phyloP scores from a whole-genome alignment of 106 monocot genomes.

The Dioscorea zingiberensis region DNA sequence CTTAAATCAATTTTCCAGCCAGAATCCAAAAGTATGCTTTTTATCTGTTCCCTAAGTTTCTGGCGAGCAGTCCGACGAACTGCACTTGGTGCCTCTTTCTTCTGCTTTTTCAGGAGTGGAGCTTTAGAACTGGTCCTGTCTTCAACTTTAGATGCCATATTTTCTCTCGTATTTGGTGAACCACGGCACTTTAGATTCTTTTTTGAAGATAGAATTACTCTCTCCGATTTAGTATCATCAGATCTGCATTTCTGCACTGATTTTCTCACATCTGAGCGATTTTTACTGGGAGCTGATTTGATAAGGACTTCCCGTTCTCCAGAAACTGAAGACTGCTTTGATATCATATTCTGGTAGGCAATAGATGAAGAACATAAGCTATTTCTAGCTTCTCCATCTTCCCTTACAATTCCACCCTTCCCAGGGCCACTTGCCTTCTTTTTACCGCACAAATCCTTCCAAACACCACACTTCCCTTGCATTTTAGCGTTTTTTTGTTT shows the following conservation, averaged over 20 bases:
- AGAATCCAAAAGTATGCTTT: constrained; percentile 46
- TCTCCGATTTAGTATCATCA: constrained; percentile 1
- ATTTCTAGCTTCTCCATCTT: background rate
- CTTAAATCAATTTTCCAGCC: constrained; percentile 80
- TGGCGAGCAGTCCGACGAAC: constrained; percentile 31
- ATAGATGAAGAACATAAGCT: too few relatives aligned
- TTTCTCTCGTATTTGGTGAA: background rate
- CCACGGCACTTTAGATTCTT: background rate
- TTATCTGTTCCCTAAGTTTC: constrained; percentile 52
- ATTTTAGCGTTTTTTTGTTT: constrained; percentile 1
- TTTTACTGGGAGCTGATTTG: constrained; percentile 2
- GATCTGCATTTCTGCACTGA: constrained; percentile 12
- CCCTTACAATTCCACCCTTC: background rate
- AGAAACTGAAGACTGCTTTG: background rate
- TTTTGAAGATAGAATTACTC: background rate
- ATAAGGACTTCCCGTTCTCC: constrained; percentile 3
- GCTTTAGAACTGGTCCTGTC: background rate
- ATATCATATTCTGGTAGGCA: background rate
- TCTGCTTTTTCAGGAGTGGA: constrained; percentile 4
- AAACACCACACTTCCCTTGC: constrained; percentile 13
- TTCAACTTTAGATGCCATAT: background rate
- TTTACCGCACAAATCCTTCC: constrained; percentile 8
- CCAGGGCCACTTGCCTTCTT: background rate
- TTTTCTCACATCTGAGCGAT: background rate
- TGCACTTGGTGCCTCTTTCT: background rate